Evolutionary conservation across 2,329 filamentous ascomycete genomes (phyloP).

Genomic region (Aspergillus pseudoglaucus): DNA sequence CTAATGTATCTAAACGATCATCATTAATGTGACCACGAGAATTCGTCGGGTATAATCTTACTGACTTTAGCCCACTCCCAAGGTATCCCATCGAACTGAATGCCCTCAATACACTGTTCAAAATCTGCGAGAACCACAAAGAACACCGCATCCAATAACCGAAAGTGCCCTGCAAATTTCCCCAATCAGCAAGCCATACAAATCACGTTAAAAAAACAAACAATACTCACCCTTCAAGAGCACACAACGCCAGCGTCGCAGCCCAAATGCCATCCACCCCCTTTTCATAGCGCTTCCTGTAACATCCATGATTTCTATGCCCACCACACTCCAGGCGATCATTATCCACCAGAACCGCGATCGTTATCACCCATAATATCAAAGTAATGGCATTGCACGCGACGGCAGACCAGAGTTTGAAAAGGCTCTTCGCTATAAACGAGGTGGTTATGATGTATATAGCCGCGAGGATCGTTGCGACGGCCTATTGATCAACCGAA

Average conservation of each 20-base stretch:
- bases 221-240: not conserved
- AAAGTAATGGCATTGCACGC: not conserved
- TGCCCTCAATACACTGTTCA: too few relatives aligned
- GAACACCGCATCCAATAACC: too few relatives aligned
- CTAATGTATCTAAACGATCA: not conserved
- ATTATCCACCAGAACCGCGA: not conserved
- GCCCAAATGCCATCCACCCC: not conserved
- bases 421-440: not conserved
- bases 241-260: not conserved
- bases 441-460: not conserved
- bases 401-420: not conserved
- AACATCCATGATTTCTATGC: not conserved
- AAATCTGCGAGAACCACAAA: too few relatives aligned
- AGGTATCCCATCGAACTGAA: too few relatives aligned
- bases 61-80: too few relatives aligned
- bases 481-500: not conserved
- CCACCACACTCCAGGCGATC: not conserved
- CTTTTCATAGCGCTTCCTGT: not conserved
- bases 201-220: too few relatives aligned
- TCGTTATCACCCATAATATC: not conserved
- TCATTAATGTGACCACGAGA: not conserved
- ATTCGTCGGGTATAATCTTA: not conserved
- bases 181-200: too few relatives aligned
- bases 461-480: not conserved
- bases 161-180: too few relatives aligned